phyloP scores from a whole-genome alignment of 2,329 filamentous ascomycete genomes.

The Biscogniauxia mediterranea region DNA sequence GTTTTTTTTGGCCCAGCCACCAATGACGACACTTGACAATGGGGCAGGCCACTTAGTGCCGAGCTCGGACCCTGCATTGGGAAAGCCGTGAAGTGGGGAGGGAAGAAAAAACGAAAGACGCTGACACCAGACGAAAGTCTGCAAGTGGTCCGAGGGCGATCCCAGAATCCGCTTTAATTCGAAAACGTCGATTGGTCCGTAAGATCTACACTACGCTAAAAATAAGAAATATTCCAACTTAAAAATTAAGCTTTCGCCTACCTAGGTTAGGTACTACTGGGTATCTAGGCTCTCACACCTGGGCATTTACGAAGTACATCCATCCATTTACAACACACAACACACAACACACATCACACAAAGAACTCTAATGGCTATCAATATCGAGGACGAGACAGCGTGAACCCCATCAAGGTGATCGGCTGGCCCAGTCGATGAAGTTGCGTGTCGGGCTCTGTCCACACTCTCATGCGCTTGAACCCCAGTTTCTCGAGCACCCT shows the following conservation, averaged over 20 bases:
- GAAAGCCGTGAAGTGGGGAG: slow-evolving; percentile 18
- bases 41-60: slow-evolving; percentile 13
- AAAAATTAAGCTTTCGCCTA: background rate
- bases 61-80: slow-evolving; percentile 26
- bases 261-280: background rate
- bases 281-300: too few relatives aligned
- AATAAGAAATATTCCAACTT: too few relatives aligned
- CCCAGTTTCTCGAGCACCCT: slow-evolving; percentile 28
- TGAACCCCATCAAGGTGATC: slow-evolving; percentile 11
- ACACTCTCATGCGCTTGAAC: slow-evolving; percentile 25
- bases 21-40: slow-evolving; percentile 25
- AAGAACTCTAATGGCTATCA: too few relatives aligned
- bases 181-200: background rate
- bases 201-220: background rate
- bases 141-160: background rate
- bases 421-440: slow-evolving; percentile 23
- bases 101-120: background rate
- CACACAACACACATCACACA: too few relatives aligned
- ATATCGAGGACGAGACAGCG: background rate
- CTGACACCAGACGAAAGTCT: background rate
- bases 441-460: slow-evolving; percentile 27
- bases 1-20: slow-evolving; percentile 17
- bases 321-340: too few relatives aligned
- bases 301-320: too few relatives aligned
- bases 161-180: background rate